phyloP scores from a whole-genome alignment of 768 basidiomycete species.

The Leccinellum luteum region DNA sequence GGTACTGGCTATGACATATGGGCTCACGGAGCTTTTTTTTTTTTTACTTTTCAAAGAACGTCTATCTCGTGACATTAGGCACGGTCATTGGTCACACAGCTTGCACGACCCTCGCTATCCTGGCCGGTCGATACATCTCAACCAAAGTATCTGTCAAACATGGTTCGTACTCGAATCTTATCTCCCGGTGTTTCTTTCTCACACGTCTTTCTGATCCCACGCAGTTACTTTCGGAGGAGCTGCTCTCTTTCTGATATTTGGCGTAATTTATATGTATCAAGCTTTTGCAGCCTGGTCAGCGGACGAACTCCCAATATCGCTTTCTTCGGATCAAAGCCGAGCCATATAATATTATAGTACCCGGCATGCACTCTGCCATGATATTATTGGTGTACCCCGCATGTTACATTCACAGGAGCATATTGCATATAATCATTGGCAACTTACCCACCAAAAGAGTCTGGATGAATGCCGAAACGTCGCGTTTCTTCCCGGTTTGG shows the following conservation, averaged over 20 bases:
- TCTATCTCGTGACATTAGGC: constrained; percentile 86
- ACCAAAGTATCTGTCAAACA: constrained; percentile 93
- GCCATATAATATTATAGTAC: constrained; percentile 1
- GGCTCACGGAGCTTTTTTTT: constrained; percentile 1
- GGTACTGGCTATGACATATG: background rate
- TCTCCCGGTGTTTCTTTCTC: background rate
- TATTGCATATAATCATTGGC: background rate
- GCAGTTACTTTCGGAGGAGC: constrained; percentile 87
- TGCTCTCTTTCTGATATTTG: constrained; percentile 78
- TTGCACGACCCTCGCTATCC: constrained; percentile 86
- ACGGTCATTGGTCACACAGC: constrained; percentile 85
- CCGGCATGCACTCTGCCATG: background rate
- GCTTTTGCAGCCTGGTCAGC: constrained; percentile 35
- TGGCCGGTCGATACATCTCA: constrained; percentile 91
- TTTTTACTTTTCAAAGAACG: constrained; percentile 55
- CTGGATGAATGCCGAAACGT: background rate
- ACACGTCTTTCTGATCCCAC: background rate
- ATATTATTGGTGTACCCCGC: constrained; percentile 2
- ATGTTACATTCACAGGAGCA: background rate
- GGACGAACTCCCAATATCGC: constrained; percentile 20
- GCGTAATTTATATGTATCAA: constrained; percentile 73
- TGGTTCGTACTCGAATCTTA: constrained; percentile 48
- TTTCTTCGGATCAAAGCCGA: constrained; percentile 6
- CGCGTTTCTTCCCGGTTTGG: background rate
- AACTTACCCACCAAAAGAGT: background rate